Conservation (phyloP, 1,139 yeast species). For the Spathaspora sp. region DNA sequence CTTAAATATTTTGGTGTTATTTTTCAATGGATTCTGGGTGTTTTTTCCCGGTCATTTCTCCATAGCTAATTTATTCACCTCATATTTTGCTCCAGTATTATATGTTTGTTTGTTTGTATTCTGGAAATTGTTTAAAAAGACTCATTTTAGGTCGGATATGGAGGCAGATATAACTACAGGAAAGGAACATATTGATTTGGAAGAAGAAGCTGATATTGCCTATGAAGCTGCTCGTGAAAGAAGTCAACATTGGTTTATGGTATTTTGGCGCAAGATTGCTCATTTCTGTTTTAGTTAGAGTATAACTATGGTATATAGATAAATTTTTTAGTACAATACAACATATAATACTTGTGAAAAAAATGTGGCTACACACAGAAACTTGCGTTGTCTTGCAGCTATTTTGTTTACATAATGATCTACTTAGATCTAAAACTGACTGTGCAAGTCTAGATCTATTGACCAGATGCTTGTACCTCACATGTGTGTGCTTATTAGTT, state of each 20-base stretch:
- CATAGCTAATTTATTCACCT: slow-evolving; percentile 37
- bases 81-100: slow-evolving; percentile 42
- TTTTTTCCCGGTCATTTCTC: slow-evolving; percentile 40
- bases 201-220: slow-evolving; percentile 28
- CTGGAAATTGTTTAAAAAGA: slow-evolving; percentile 37
- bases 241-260: slow-evolving; percentile 1
- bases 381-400: too few species aligned
- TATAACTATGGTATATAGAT: too few species aligned
- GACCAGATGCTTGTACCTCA: too few species aligned
- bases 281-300: slow-evolving; percentile 4
- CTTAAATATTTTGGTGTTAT: slow-evolving; percentile 25
- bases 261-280: slow-evolving; percentile 1
- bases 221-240: not conserved
- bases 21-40: slow-evolving; percentile 43
- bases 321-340: too few species aligned
- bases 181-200: slow-evolving; percentile 33
- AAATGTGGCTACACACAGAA: too few species aligned
- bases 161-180: slow-evolving; percentile 41
- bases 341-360: too few species aligned
- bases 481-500: too few species aligned
- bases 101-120: slow-evolving; percentile 24
- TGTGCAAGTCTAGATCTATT: too few species aligned
- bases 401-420: too few species aligned
- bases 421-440: too few species aligned
- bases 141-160: slow-evolving; percentile 27